Evolutionary conservation across 768 basidiomycete genomes (phyloP), one percentile per base, ranked within the genome.

Genomic region (Tricholoma furcatifolium): DNA sequence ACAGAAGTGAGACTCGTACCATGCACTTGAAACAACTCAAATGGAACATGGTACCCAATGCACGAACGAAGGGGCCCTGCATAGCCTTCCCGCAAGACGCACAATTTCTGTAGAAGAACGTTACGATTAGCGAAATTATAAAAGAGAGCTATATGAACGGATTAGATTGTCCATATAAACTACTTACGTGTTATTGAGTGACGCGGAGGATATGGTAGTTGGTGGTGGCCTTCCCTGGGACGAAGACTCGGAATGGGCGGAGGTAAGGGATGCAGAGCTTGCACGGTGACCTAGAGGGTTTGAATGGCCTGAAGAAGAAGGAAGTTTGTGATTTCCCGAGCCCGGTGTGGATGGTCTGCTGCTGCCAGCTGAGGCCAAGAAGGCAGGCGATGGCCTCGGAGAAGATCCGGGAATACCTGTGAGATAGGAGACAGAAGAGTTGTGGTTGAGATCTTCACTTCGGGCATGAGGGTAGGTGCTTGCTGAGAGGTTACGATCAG

Each of bases 11-110:
- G 51, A 52, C 17, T 74, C 88, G 60, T 62, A 97, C 96, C 82
- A 92, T 82, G 78, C 97, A 99, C 64, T 91, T 91, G 82, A 99
- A 99, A 75, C 97, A 99, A 61, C 91, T 90, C n/a, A 98, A 71
- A 70, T 99, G 97, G 66, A 87, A 98, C 20, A 98, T 93, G 0
- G 91, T 89, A 53, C 91, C 88, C 47, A 99, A 76, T 0, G 97
- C 97, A 53, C 97, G 83, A 32, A 99, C 97, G 70, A 98, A 98
- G 43, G 95, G 93, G 11, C 97, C 96, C 55, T 93, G 88, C 84
- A 98, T 90, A 35, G 83, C 71, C 64, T 86, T 85, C 36, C 84
- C 85, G 63, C 90, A 91, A 11, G 90, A 82, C 21, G 85, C 82
- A 64, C 90, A 92, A 69, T 80, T 76, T 60, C 88, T 90, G 60